A percentile compares a stretch with the other conserved stretches of the same genome.
Evolutionary conservation across 1,284 basidiomycete species (phyloP).

Genomic region (Vanrija sp.): DNA sequence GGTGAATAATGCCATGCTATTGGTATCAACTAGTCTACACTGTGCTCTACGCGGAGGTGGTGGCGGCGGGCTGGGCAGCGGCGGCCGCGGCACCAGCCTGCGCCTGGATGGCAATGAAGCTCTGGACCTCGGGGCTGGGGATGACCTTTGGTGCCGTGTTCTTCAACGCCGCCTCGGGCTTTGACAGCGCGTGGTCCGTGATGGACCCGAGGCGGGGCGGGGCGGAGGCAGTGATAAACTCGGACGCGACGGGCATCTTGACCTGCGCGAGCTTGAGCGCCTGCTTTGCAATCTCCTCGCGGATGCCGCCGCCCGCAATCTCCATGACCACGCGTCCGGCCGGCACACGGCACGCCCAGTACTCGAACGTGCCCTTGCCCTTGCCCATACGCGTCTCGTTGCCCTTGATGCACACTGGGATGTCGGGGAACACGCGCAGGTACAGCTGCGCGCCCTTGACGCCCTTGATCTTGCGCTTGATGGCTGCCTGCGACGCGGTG

Average conservation of each 20-base stretch:
- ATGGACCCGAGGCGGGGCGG: constrained; percentile 71
- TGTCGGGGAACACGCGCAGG: constrained; percentile 90
- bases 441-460: constrained; percentile 87
- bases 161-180: constrained; percentile 27
- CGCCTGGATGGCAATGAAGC: background rate
- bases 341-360: constrained; percentile 91
- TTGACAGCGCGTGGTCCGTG: constrained; percentile 23
- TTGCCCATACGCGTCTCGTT: constrained; percentile 99
- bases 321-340: constrained; percentile 94
- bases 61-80: background rate
- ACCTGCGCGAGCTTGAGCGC: constrained; percentile 84
- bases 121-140: background rate
- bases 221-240: constrained; percentile 72
- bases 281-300: constrained; percentile 88
- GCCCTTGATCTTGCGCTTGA: constrained; percentile 85
- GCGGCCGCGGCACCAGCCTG: background rate
- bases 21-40: background rate
- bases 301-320: constrained; percentile 83
- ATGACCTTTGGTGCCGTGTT: background rate
- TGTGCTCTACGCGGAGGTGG: background rate
- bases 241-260: constrained; percentile 83
- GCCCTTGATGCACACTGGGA: constrained; percentile 97
- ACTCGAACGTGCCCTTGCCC: constrained; percentile 96
- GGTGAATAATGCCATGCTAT: too few species aligned
- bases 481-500: constrained; percentile 76